phyloP scores from a whole-genome alignment of 2,329 filamentous ascomycete species.

The Spiromastix sp. region DNA sequence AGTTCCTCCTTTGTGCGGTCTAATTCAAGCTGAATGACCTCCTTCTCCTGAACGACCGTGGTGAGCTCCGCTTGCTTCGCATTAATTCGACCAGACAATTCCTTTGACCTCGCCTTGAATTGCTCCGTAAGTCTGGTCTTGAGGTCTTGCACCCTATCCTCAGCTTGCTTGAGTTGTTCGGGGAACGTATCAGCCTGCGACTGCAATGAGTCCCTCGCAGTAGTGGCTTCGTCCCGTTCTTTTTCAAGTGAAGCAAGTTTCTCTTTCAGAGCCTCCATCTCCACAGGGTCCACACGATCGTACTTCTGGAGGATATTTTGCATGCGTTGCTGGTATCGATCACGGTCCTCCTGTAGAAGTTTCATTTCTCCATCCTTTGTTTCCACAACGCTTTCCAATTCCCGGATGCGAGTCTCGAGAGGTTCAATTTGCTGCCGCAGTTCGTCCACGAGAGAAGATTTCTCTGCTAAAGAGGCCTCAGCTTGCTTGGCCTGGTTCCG shows the following conservation, averaged over 20 bases:
- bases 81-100: conserved; percentile 55
- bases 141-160: conserved; percentile 42
- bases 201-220: conserved; percentile 41
- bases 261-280: conserved; percentile 80
- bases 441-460: conserved; percentile 62
- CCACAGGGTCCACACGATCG: conserved; percentile 85
- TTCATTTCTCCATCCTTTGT: conserved; percentile 81
- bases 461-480: conserved; percentile 64
- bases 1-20: conserved; percentile 52
- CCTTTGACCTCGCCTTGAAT: conserved; percentile 47
- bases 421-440: conserved; percentile 69
- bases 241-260: conserved; percentile 56
- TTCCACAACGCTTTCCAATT: conserved; percentile 70
- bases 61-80: conserved; percentile 41
- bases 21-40: conserved; percentile 58
- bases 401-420: conserved; percentile 66
- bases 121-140: conserved; percentile 37
- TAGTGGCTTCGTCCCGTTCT: conserved; percentile 56
- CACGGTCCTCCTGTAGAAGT: conserved; percentile 79
- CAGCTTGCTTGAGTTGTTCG: conserved; percentile 35
- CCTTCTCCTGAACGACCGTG: conserved; percentile 50
- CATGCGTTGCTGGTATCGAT: conserved; percentile 90
- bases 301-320: conserved; percentile 95
- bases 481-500: conserved; percentile 76
- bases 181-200: conserved; percentile 39